Evolutionary conservation across 1,284 basidiomycete genomes (phyloP).

Genomic region (Moesziomyces globuligerus): DNA sequence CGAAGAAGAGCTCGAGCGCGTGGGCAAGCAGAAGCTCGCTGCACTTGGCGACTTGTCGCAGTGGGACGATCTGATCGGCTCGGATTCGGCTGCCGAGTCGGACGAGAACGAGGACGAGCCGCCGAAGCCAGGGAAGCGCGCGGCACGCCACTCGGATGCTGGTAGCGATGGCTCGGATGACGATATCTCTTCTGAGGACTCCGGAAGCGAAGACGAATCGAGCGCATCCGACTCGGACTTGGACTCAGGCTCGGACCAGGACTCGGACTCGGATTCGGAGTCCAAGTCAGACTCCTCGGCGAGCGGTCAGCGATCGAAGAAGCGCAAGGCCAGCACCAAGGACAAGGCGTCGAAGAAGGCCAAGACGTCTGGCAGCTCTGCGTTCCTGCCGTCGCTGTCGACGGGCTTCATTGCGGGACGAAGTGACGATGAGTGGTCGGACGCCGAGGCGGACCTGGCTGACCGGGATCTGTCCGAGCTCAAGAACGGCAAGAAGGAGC

Average conservation of each 20-base stretch:
- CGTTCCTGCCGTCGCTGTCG: slow-evolving; percentile 87
- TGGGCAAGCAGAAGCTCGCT: slow-evolving; percentile 39
- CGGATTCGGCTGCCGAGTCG: slow-evolving; percentile 38
- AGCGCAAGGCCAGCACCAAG: slow-evolving; percentile 17
- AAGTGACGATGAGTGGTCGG: slow-evolving; percentile 76
- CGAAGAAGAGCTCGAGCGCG: slow-evolving; percentile 33
- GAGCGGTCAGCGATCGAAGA: slow-evolving; percentile 2
- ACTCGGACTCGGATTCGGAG: slow-evolving; percentile 51
- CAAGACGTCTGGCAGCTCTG: slow-evolving; percentile 71
- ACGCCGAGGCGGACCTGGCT: slow-evolving; percentile 77
- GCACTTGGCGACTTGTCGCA: slow-evolving; percentile 46
- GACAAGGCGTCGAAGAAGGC: slow-evolving; percentile 9
- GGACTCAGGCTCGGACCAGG: slow-evolving; percentile 52
- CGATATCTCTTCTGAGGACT: not conserved
- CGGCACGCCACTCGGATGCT: not conserved
- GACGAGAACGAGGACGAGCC: slow-evolving; percentile 8
- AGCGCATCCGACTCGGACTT: slow-evolving; percentile 59
- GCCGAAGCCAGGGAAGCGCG: not conserved
- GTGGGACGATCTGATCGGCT: slow-evolving; percentile 47
- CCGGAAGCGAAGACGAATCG: slow-evolving; percentile 65
- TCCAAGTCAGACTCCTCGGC: slow-evolving; percentile 10
- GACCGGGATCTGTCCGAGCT: slow-evolving; percentile 69
- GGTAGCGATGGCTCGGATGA: slow-evolving; percentile 11
- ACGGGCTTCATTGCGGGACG: slow-evolving; percentile 81
- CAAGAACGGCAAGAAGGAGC: slow-evolving; percentile 61